Percentiles rank a stretch among this genome's conserved stretches.
phyloP scores from a whole-genome alignment of 257 asterid species.

The Przewalskia tangutica region DNA sequence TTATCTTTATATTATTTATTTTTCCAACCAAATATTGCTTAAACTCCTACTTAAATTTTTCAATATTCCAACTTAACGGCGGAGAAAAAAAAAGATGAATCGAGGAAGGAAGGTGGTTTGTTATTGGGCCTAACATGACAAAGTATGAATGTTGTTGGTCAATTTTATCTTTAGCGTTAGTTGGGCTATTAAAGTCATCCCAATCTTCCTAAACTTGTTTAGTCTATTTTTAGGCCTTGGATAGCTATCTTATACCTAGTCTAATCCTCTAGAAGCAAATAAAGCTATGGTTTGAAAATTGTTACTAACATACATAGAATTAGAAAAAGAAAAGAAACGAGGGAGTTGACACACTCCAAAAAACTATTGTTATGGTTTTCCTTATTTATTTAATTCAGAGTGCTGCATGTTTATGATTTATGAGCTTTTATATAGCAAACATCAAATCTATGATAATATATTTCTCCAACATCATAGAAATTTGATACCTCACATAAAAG shows the following conservation, averaged over 20 bases:
- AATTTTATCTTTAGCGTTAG: background rate
- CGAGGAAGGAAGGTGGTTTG: background rate
- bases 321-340: background rate
- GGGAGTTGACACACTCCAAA: background rate
- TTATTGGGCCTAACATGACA: background rate
- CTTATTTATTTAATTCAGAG: background rate
- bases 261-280: background rate
- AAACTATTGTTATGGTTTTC: background rate
- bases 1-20: background rate
- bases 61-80: conserved; percentile 9
- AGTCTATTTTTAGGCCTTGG: background rate
- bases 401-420: background rate
- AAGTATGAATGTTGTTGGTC: background rate
- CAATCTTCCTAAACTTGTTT: background rate
- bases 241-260: background rate
- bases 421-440: background rate
- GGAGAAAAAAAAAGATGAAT: background rate
- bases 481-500: background rate
- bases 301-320: background rate
- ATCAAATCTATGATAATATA: background rate
- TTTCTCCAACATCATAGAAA: background rate
- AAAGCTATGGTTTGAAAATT: background rate
- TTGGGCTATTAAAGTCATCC: background rate
- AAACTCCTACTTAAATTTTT: background rate
- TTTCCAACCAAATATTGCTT: background rate